Evolutionary conservation across 768 basidiomycete species (phyloP).

Genomic region (Gloeopeniophorella convolvens): DNA sequence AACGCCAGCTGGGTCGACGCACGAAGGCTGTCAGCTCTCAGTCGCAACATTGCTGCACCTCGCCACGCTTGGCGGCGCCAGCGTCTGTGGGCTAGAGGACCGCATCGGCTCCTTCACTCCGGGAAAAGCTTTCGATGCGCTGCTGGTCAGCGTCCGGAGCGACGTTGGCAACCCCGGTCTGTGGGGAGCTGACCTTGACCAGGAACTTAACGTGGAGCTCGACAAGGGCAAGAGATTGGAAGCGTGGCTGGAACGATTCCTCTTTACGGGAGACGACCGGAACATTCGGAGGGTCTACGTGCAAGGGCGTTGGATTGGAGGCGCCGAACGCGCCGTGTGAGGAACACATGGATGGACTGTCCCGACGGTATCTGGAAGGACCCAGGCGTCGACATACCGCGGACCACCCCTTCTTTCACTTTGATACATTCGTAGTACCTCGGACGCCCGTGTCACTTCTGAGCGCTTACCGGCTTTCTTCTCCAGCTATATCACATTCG

Average conservation of each 20-base stretch:
- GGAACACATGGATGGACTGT: background rate
- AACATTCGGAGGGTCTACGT: conserved; percentile 83
- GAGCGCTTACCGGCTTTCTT: no score
- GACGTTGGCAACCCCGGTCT: conserved; percentile 51
- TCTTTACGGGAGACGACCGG: conserved; percentile 83
- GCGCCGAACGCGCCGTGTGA: conserved; percentile 34
- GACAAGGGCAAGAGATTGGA: conserved; percentile 36
- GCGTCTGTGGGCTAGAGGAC: conserved; percentile 64
- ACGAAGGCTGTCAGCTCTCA: conserved; percentile 57
- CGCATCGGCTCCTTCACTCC: conserved; percentile 68
- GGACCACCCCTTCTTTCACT: no score
- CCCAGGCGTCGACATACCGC: no score
- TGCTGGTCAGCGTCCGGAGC: conserved; percentile 55
- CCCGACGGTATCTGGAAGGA: no score
- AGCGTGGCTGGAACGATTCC: conserved; percentile 69
- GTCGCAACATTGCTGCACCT: conserved; percentile 78
- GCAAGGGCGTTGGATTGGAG: conserved; percentile 73
- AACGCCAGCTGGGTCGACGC: conserved; percentile 23
- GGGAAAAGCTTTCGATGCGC: conserved; percentile 89
- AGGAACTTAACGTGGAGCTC: conserved; percentile 21
- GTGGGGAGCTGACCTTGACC: conserved; percentile 41
- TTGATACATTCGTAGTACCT: no score
- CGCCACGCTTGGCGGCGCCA: conserved; percentile 88
- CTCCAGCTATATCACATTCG: no score
- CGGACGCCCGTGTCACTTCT: no score